These are phyloP conservation scores for Colletotrichum sp. DNA, from an alignment of 2,329 filamentous ascomycete species.

Conservation along the genomic window DNA sequence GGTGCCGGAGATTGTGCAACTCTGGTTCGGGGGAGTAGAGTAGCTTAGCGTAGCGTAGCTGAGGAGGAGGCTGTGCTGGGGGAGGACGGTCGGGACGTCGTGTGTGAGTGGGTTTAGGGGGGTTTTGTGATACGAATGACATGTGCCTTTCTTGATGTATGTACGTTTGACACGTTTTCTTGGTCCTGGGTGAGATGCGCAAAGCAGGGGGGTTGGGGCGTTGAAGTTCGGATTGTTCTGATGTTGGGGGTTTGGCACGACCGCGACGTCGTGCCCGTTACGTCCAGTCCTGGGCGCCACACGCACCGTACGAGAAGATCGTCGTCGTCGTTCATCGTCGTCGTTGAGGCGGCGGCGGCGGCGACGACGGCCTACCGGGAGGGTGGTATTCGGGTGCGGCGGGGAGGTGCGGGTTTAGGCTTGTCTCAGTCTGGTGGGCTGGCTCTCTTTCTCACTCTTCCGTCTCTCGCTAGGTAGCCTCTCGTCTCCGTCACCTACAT, in stretches of 20 bases:
- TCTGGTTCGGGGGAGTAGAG: not conserved
- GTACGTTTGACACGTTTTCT: not conserved
- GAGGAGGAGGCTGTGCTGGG: not conserved
- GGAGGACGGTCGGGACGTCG: not conserved
- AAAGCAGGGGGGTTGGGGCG: not conserved
- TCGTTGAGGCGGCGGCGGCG: not conserved
- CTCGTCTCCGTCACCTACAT: not conserved
- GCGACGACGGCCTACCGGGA: not conserved
- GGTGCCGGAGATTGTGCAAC: not conserved
- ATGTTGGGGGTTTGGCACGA: not conserved
- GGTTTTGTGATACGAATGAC: not conserved
- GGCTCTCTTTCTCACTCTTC: not conserved
- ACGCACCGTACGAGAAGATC: not conserved
- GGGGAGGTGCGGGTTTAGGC: not conserved
- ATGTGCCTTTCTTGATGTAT: not conserved
- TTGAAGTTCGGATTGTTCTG: not conserved
- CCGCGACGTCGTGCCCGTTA: not conserved
- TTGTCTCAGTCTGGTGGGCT: slow-evolving; percentile 15
- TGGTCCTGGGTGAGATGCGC: not conserved
- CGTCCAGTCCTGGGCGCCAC: not conserved
- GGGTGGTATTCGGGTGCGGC: slow-evolving; percentile 1
- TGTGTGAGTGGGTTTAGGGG: not conserved
- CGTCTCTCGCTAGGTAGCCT: not conserved
- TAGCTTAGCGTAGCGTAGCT: not conserved
- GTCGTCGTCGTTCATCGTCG: not conserved